These are phyloP conservation scores for Venturia effusa DNA, from an alignment of 2,329 filamentous ascomycete genomes.

Conservation along the genomic window DNA sequence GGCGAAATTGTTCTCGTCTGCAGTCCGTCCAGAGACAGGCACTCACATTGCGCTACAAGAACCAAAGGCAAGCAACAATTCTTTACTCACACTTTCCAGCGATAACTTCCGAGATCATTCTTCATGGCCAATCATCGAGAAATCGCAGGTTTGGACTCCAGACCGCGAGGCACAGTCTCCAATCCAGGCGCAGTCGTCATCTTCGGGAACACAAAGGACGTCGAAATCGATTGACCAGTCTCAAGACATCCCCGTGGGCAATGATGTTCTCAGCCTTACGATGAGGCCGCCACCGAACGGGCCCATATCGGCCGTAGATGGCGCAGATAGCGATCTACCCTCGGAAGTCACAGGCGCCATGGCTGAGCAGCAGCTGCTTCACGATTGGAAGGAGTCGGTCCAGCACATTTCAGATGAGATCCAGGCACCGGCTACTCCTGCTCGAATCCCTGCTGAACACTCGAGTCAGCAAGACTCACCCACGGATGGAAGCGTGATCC, in stretches of 20 bases:
- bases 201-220: neutral
- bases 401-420: neutral
- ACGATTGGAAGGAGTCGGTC: neutral
- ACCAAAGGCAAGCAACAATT: neutral
- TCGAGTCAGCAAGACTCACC: neutral
- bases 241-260: neutral
- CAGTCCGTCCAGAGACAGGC: neutral
- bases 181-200: neutral
- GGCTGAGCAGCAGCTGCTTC: slow-evolving; percentile 2
- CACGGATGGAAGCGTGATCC: neutral
- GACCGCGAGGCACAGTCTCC: neutral
- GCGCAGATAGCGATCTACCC: neutral
- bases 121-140: neutral
- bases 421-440: neutral
- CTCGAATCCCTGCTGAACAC: neutral
- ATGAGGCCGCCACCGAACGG: neutral
- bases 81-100: neutral
- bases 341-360: neutral
- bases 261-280: neutral
- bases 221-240: neutral
- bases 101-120: neutral
- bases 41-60: neutral
- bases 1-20: neutral
- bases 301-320: neutral
- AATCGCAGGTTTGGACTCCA: neutral